phyloP scores from a whole-genome alignment of 2,329 filamentous ascomycete genomes.

The Onygenales sp. region DNA sequence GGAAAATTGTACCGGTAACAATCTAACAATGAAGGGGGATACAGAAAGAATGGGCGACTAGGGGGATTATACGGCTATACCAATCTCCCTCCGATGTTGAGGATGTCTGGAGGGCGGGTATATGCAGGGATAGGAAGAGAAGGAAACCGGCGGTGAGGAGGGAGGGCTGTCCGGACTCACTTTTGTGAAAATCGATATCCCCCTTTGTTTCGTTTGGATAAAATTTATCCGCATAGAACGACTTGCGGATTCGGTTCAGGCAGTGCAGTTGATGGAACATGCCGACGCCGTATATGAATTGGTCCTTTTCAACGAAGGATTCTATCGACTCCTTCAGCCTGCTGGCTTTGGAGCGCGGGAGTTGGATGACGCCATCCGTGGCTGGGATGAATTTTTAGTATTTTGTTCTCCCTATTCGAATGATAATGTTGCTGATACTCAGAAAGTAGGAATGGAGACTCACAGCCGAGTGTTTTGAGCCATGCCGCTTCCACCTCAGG shows the following conservation, averaged over 20 bases:
- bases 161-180: not conserved
- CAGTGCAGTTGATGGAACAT: conserved; percentile 11
- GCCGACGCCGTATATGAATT: conserved; percentile 9
- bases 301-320: conserved; percentile 3
- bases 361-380: conserved; percentile 5
- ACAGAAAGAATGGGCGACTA: too few relatives aligned
- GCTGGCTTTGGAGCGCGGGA: conserved; percentile 2
- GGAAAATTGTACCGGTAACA: not conserved
- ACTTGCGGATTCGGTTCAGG: conserved; percentile 10
- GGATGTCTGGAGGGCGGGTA: too few relatives aligned
- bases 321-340: conserved; percentile 1
- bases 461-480: conserved; percentile 7
- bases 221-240: conserved; percentile 9
- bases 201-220: conserved; percentile 7
- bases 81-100: not conserved
- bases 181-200: conserved; percentile 9
- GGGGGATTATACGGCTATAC: too few relatives aligned
- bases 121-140: too few relatives aligned
- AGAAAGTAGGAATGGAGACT: not conserved
- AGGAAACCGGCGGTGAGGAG: not conserved
- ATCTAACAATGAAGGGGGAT: not conserved
- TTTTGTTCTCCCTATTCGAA: not conserved
- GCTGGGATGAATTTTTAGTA: not conserved
- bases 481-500: conserved; percentile 8
- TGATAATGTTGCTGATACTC: not conserved